These are phyloP conservation scores for Lasiosphaeria hispida DNA, from an alignment of 495 filamentous ascomycete species.

Conservation along the genomic window DNA sequence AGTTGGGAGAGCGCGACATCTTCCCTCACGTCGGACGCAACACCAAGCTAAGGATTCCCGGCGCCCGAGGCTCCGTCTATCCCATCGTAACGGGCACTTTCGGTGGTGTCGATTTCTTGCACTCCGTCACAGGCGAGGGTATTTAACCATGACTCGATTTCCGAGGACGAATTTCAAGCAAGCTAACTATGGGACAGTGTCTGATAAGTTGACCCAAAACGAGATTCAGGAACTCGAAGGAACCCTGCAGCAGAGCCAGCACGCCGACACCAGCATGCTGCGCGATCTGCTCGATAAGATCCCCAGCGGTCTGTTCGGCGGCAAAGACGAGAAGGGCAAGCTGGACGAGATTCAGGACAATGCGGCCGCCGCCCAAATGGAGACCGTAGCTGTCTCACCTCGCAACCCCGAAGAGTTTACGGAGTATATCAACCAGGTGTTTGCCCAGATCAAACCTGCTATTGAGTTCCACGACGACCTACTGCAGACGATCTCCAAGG, in stretches of 20 bases:
- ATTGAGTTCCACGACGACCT: slow-evolving; percentile 86
- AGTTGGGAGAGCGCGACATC: slow-evolving; percentile 71
- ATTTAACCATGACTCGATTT: background rate
- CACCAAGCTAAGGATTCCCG: slow-evolving; percentile 64
- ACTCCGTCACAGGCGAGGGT: slow-evolving; percentile 82
- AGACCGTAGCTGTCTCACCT: slow-evolving; percentile 63
- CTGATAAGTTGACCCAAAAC: slow-evolving; percentile 82
- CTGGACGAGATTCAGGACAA: slow-evolving; percentile 65
- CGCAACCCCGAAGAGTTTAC: slow-evolving; percentile 76
- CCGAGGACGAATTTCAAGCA: slow-evolving; percentile 2
- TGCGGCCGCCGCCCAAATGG: slow-evolving; percentile 64
- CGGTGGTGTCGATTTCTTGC: slow-evolving; percentile 81
- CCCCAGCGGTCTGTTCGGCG: slow-evolving; percentile 71
- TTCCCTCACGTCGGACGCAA: slow-evolving; percentile 82
- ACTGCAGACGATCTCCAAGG: slow-evolving; percentile 70
- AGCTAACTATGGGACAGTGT: slow-evolving; percentile 42
- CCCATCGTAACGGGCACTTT: slow-evolving; percentile 88
- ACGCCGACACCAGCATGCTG: slow-evolving; percentile 60
- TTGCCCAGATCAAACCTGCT: slow-evolving; percentile 75
- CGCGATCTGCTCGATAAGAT: slow-evolving; percentile 75
- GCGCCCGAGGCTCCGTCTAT: slow-evolving; percentile 61
- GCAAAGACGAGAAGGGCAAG: slow-evolving; percentile 63
- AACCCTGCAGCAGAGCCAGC: slow-evolving; percentile 60
- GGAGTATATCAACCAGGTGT: slow-evolving; percentile 60
- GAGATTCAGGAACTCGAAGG: slow-evolving; percentile 81